Percentiles rank a stretch among this genome's conserved stretches.
These are phyloP conservation scores for Dactylellina cionopaga DNA, from an alignment of 2,329 filamentous ascomycete genomes.

Conservation along the genomic window DNA sequence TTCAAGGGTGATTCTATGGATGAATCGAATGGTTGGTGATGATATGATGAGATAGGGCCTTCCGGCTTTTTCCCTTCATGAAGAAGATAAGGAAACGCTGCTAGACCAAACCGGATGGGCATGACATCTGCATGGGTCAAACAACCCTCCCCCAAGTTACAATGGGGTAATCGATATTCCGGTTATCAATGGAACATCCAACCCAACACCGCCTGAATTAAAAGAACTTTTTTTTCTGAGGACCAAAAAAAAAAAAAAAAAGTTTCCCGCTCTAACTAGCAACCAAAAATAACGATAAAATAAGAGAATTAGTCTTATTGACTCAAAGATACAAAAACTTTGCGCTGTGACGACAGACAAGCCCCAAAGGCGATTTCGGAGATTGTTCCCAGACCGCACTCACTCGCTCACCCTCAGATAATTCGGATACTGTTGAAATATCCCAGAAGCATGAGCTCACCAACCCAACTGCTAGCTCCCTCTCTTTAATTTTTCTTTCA, in stretches of 20 bases:
- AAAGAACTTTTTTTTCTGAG: conserved; percentile 29
- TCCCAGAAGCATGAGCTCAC: conserved; percentile 43
- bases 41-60: conserved; percentile 36
- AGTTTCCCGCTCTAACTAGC: conserved; percentile 11
- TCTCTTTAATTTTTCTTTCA: conserved; percentile 2
- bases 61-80: conserved; percentile 19
- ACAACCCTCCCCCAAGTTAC: conserved; percentile 28
- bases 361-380: conserved; percentile 41
- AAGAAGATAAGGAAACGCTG: conserved; percentile 13
- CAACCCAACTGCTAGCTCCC: not conserved
- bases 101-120: conserved; percentile 24
- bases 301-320: too few relatives aligned
- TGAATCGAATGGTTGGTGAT: too few relatives aligned
- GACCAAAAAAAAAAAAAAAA: conserved; percentile 13
- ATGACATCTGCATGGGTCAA: conserved; percentile 40
- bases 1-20: too few relatives aligned
- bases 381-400: conserved; percentile 7
- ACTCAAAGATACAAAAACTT: too few relatives aligned
- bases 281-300: too few relatives aligned
- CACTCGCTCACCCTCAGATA: not conserved
- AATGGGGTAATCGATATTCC: conserved; percentile 53
- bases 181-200: conserved; percentile 49
- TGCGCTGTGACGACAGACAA: conserved; percentile 7
- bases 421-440: too few relatives aligned
- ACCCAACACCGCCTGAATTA: conserved; percentile 38